Base-by-base conservation (phyloP, 192 early-diverging fungal genomes). In the Dissophora ornata region DNA sequence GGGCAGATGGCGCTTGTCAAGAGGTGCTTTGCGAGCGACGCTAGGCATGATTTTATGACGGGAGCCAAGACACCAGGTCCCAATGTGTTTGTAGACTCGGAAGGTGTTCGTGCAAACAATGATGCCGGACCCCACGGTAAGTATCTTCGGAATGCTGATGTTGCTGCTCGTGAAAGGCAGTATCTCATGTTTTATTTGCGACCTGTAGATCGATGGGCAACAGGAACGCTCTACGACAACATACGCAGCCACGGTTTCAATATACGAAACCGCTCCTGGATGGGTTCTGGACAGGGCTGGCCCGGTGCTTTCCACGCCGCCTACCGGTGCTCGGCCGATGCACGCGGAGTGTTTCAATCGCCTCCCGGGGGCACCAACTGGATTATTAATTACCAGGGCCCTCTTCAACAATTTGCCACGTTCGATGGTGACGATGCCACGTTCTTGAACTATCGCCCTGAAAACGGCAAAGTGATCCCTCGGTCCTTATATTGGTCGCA, bases 271-370 rank as follows among this genome's bases (percentile, higher is more conserved):
- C 73, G 73, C 3, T 58, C 58, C 0, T 77, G 73, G 73, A 51
- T 77, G 57, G 64, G 73, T 1, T 42, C 73, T n/a, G 73, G 73
- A 3, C 73, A 77, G 30, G 73, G 73, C 0, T 77, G 73, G 73
- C 6, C 73, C 24, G 73, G 64, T 2, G 73, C 58, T 10, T 77
- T 77, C 21, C 64, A 77, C 0, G 73, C 67, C 2, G 21, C 58
- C 30, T 77, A 56, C 25, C 49, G 52, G n/a, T 57, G 58, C 36
- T 46, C 53, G 0, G 45, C 65, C n/a, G 58, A 62, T 9, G 7
- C 22, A 0, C 25, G 36, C 2, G 51, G 13, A 41, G 34, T 29
- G 19, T 77, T 67, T 34, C 73, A 77, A 44, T 74, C 71, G 0
- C 71, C 71, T 8, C 71, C 71, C 4, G 63, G 62, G 0, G 57